Evolutionary conservation across 2,329 filamentous ascomycete species (phyloP).

Genomic region (Pseudogymnoascus sp.): DNA sequence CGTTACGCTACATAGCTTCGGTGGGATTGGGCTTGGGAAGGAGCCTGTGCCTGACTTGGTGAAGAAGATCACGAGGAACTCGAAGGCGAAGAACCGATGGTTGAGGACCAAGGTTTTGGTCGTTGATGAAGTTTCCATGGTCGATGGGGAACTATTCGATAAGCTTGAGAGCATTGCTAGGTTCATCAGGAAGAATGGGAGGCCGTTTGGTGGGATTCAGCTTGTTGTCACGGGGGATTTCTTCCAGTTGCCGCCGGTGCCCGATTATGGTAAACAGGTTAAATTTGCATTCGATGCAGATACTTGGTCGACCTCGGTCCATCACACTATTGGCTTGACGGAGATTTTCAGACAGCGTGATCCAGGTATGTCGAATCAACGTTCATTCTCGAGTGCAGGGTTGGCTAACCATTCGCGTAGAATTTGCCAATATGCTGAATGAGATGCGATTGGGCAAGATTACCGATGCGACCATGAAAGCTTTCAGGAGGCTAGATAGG

Average conservation of each 20-base stretch:
- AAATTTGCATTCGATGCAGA: constrained; percentile 91
- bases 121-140: constrained; percentile 97
- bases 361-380: constrained; percentile 38
- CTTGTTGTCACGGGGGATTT: constrained; percentile 95
- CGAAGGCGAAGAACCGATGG: constrained; percentile 85
- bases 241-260: constrained; percentile 92
- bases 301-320: constrained; percentile 86
- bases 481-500: constrained; percentile 66
- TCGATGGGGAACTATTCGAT: constrained; percentile 93
- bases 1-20: constrained; percentile 90
- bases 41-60: constrained; percentile 72
- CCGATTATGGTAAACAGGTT: constrained; percentile 59
- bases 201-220: constrained; percentile 93
- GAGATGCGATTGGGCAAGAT: constrained; percentile 91
- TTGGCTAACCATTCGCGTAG: constrained; percentile 28
- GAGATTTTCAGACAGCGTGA: constrained; percentile 96
- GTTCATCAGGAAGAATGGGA: constrained; percentile 77
- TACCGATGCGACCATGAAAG: constrained; percentile 62
- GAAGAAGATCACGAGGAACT: constrained; percentile 83
- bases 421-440: constrained; percentile 92
- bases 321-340: constrained; percentile 90
- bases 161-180: constrained; percentile 87
- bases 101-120: constrained; percentile 77
- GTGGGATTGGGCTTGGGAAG: constrained; percentile 91
- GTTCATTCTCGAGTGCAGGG: neutral